phyloP scores from a whole-genome alignment of 768 basidiomycete species.

The Lentinula sp. region DNA sequence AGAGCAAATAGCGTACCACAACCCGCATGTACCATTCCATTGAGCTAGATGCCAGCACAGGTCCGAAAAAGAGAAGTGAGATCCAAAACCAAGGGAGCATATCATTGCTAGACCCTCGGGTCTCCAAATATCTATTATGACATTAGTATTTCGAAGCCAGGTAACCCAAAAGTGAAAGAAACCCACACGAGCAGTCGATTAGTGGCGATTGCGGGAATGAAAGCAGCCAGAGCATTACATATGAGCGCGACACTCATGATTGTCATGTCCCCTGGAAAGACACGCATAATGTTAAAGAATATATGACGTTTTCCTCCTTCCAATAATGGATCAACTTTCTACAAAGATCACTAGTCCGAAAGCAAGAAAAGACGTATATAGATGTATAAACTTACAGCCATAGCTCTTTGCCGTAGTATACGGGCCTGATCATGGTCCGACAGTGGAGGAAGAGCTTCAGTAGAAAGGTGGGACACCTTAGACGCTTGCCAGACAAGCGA shows the following conservation, averaged over 20 bases:
- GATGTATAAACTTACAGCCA: background rate
- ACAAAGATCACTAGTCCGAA: background rate
- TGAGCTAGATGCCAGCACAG: constrained; percentile 32
- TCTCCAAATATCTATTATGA: constrained; percentile 53
- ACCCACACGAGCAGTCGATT: constrained; percentile 21
- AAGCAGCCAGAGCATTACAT: background rate
- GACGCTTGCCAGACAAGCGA: constrained; percentile 13
- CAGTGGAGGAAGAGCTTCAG: constrained; percentile 22
- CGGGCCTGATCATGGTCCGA: constrained; percentile 19
- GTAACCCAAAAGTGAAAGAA: background rate
- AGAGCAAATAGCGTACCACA: constrained; percentile 19
- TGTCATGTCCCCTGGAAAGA: background rate
- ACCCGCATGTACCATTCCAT: constrained; percentile 51
- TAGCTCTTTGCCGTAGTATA: background rate
- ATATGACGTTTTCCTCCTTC: background rate
- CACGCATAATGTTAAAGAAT: background rate
- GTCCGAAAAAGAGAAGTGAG: constrained; percentile 39
- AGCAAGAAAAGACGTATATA: background rate
- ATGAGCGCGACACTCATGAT: background rate
- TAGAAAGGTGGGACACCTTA: constrained; percentile 11
- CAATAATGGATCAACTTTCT: constrained; percentile 14
- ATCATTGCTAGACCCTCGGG: constrained; percentile 34
- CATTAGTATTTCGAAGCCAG: background rate
- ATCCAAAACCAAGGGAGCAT: constrained; percentile 72
- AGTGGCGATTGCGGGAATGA: background rate